Evolutionary conservation across 768 basidiomycete species (phyloP), one percentile per base, ranked within the genome.

Genomic region (Tulasnella sp.): DNA sequence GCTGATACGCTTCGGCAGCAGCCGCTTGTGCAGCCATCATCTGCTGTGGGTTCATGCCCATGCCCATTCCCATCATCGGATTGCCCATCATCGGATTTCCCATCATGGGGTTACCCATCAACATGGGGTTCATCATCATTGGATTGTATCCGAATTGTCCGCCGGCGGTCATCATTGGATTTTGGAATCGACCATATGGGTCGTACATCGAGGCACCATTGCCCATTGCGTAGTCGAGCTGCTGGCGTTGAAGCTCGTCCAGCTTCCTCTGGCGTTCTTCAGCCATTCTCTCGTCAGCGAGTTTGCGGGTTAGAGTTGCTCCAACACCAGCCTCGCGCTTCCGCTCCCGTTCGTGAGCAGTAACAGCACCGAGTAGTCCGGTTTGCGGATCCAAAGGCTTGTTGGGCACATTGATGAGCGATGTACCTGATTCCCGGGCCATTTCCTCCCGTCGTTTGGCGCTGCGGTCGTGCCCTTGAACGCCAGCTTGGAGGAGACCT

Each of bases 321-420:
- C 97, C 97, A 22, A 99, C 89, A 45, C 97, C 97, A 72, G 97
- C 96, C 77, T 97, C 96, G 37, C 95, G 90, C 81, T 97, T 94
- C 77, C 94, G 87, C 76, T 99, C 97, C 72, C 94, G 88, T 83
- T 99, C 95, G 82, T 97, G 95, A 11, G 92, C 93, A 58, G 95
- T 95, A 80, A 99, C 95, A 1, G 97, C 97, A 22, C 97, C 97
- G 70, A 99, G 89, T 54, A 99, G 87, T 49, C 97, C 97, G 58
- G 93, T 94, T 83, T 97, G 95, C 9, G 97, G 96, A 1, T 94
- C 93, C 0, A 94, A 95, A 0, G 96, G 95, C 81, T 97, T 97
- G 81, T 91, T 89, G 4, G 94, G 94, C n/a, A 99, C 94, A 82
- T 97, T 96, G 85, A 99, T 91, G 73, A 99, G 87, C 4, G 95